Evolutionary conservation across 2,329 filamentous ascomycete species (phyloP), one percentile per base, ranked within the genome.

Genomic region (Ophiosphaerella korrae): DNA sequence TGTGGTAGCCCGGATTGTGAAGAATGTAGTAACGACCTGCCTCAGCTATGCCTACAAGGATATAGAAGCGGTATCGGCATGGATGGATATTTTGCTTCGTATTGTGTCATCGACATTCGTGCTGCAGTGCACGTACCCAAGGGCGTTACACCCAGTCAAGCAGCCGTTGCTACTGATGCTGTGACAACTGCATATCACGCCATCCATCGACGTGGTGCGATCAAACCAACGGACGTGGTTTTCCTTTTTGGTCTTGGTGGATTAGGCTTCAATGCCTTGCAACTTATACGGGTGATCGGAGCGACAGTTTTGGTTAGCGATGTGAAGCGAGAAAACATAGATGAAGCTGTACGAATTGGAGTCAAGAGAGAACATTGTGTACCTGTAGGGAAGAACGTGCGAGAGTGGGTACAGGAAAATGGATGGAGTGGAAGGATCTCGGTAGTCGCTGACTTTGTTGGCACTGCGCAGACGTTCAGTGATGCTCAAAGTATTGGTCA

Each of bases 181-280:
- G 58, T 63, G 2, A 61, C 57, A 13, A 63, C 60, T n/a, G 60
- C 60, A 9, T 63, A 63, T 26, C 60, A 63, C 45, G 58, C 60
- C 6, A 58, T 63, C n/a, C 55, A 61, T 33, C 55, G 58, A 9
- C 50, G 56, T 11, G 58, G 55, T 0, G 31, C 49, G 31, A 54
- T 63, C 26, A 57, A 44, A 9, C 21, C 47, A 4, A 38, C 39
- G 5, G 58, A 63, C 26, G 48, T 43, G 5, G 60, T 63, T 9
- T 63, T 63, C 42, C 38, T 63, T 39, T 64, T 64, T 38, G 61
- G 61, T 5, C 44, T 64, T 8, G 58, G 61, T 26, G 61, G 58
- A 3, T 41, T 64, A 26, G 58, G 61, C 1, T 62, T 64, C 45
- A 64, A 64, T 50, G 58, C 61, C 5, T 44, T 64, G 33, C 58